Evolutionary conservation across 371 early-diverging fungal genomes (phyloP).

Genomic region (Blakeslea trispora): DNA sequence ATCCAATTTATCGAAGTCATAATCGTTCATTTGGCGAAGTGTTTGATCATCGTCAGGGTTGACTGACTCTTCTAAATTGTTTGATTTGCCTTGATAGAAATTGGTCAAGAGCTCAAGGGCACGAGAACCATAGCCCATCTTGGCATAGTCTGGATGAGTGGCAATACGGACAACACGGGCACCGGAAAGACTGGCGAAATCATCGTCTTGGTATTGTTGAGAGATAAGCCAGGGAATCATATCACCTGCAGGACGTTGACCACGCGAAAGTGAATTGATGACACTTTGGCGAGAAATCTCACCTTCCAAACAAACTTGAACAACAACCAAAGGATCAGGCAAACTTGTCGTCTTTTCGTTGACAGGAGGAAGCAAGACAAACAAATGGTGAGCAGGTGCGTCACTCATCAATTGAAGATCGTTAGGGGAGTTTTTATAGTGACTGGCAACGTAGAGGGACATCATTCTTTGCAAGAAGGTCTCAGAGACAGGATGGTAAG

Average conservation of each 20-base stretch:
- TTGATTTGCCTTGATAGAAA: conserved; percentile 84
- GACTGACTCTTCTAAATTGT: conserved; percentile 62
- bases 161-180: conserved; percentile 99
- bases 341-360: conserved; percentile 69
- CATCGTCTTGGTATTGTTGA: conserved; percentile 96
- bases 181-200: conserved; percentile 93
- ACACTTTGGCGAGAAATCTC: conserved; percentile 88
- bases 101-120: conserved; percentile 85
- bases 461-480: conserved; percentile 97
- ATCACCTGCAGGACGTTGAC: conserved; percentile 92
- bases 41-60: conserved; percentile 50
- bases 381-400: conserved; percentile 97
- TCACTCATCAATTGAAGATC: conserved; percentile 98
- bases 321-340: conserved; percentile 94
- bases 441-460: conserved; percentile 96
- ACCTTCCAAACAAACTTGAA: conserved; percentile 96
- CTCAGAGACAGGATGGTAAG: conserved; percentile 95
- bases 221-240: conserved; percentile 98
- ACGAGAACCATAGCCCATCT: conserved; percentile 97
- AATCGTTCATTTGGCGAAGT: conserved; percentile 57
- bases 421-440: conserved; percentile 99
- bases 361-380: conserved; percentile 93
- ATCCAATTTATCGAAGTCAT: conserved; percentile 65
- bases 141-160: conserved; percentile 96
- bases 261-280: conserved; percentile 81